phyloP scores from a whole-genome alignment of 2,329 filamentous ascomycete genomes.

The Cercospora sojina region DNA sequence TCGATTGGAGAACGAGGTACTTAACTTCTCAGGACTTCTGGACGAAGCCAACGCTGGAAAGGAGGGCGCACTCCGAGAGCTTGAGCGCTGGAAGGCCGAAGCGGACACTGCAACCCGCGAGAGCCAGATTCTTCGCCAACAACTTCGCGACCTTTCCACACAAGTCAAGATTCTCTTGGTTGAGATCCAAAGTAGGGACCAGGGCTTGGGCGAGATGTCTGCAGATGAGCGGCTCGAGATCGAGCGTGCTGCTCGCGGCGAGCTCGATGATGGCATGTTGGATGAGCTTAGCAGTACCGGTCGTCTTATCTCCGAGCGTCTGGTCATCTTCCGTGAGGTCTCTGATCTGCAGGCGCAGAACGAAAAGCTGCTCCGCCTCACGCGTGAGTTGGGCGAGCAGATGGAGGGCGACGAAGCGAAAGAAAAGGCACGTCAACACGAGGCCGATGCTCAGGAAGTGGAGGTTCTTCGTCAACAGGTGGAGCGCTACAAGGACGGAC shows the following conservation, averaged over 20 bases:
- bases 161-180: slow-evolving; percentile 89
- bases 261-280: slow-evolving; percentile 68
- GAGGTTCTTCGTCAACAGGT: slow-evolving; percentile 70
- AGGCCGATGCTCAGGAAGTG: slow-evolving; percentile 63
- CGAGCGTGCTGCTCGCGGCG: slow-evolving; percentile 73
- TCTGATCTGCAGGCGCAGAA: slow-evolving; percentile 86
- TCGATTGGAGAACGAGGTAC: slow-evolving; percentile 74
- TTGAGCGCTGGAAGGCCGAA: slow-evolving; percentile 74
- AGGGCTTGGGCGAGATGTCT: slow-evolving; percentile 69
- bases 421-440: slow-evolving; percentile 54
- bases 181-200: slow-evolving; percentile 78
- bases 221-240: slow-evolving; percentile 72
- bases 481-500: slow-evolving; percentile 78
- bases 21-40: slow-evolving; percentile 73
- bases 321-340: slow-evolving; percentile 87
- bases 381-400: slow-evolving; percentile 78
- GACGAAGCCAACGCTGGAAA: slow-evolving; percentile 79
- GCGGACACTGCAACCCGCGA: slow-evolving; percentile 64
- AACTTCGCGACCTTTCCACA: slow-evolving; percentile 82
- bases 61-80: slow-evolving; percentile 73
- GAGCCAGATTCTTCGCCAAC: slow-evolving; percentile 75
- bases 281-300: slow-evolving; percentile 81
- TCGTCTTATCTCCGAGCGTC: slow-evolving; percentile 80
- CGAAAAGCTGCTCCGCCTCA: slow-evolving; percentile 75
- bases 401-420: slow-evolving; percentile 89